These are phyloP conservation scores for Syzygium malaccense DNA, from an alignment of 441 rosid genomes.

Conservation along the genomic window DNA sequence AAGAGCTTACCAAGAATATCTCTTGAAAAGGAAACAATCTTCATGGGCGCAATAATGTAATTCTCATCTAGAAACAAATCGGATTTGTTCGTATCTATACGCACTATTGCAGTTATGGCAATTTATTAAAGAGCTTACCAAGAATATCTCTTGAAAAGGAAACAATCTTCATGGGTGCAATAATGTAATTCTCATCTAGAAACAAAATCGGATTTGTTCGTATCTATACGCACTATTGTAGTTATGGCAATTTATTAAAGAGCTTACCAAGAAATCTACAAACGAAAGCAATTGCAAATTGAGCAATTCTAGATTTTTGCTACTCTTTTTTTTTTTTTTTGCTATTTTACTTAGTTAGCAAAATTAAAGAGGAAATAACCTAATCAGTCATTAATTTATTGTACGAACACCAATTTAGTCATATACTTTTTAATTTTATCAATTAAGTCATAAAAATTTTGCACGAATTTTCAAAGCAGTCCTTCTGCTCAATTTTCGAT, in stretches of 20 bases:
- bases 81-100: not conserved
- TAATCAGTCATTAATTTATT: too few species aligned
- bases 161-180: not conserved
- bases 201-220: not conserved
- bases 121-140: not conserved
- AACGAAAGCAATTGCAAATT: not conserved
- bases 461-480: too few species aligned
- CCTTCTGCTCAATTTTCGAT: accelerated
- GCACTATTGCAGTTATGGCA: not conserved
- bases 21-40: not conserved
- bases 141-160: not conserved
- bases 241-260: not conserved
- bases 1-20: not conserved
- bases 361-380: too few species aligned
- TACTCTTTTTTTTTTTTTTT: too few species aligned
- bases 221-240: not conserved
- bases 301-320: not conserved
- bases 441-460: too few species aligned
- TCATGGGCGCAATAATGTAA: too few species aligned
- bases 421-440: too few species aligned
- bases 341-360: too few species aligned
- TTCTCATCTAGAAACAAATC: not conserved
- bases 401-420: too few species aligned
- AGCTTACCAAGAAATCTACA: not conserved
- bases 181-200: too few species aligned